Evolutionary conservation across 768 basidiomycete genomes (phyloP).

Genomic region (Myochromella boudieri): DNA sequence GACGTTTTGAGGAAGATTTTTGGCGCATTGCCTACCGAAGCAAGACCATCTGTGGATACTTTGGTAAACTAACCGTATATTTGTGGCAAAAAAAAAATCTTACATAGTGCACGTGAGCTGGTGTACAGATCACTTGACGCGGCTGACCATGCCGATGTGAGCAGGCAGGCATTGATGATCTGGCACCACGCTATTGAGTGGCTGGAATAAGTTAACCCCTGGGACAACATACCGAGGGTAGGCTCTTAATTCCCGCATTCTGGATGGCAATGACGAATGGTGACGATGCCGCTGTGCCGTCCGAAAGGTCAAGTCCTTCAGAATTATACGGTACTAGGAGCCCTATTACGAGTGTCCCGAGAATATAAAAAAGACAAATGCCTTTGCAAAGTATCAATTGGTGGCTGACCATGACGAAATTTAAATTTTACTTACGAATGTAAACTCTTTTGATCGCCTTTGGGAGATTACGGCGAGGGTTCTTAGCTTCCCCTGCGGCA

Average conservation of each 20-base stretch:
- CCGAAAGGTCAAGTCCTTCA: constrained; percentile 45
- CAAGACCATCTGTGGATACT: constrained; percentile 87
- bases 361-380: constrained; percentile 80
- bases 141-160: constrained; percentile 93
- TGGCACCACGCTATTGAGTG: constrained; percentile 21
- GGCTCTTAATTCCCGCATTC: constrained; percentile 79
- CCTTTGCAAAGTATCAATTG: constrained; percentile 32
- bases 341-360: constrained; percentile 74
- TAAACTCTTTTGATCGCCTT: constrained; percentile 73
- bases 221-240: constrained; percentile 65
- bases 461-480: constrained; percentile 67
- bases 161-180: constrained; percentile 79
- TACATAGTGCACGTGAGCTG: constrained; percentile 82
- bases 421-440: constrained; percentile 44
- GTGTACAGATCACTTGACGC: constrained; percentile 89
- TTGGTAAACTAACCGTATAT: no score
- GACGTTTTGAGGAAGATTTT: constrained; percentile 70
- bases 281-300: constrained; percentile 68
- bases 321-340: constrained; percentile 79
- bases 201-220: neutral
- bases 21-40: constrained; percentile 79
- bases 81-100: no score
- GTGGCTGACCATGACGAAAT: neutral
- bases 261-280: constrained; percentile 92
- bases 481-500: constrained; percentile 89